These are phyloP conservation scores for Neofusicoccum sp. DNA, from an alignment of 2,329 filamentous ascomycete genomes.

Conservation along the genomic window DNA sequence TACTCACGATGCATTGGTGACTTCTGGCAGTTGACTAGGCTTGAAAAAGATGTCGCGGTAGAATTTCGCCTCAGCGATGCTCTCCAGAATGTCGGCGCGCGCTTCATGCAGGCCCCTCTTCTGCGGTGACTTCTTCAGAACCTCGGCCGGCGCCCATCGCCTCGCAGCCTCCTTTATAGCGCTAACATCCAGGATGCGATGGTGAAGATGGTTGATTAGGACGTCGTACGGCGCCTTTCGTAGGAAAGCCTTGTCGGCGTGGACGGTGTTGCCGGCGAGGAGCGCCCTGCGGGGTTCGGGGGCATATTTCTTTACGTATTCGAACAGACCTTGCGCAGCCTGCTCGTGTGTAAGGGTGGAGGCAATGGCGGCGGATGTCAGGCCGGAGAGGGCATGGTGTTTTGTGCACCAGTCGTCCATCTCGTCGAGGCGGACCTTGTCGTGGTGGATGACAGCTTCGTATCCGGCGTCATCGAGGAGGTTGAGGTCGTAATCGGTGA, in stretches of 20 bases:
- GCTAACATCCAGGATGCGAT: conserved; percentile 90
- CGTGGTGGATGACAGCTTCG: conserved; percentile 75
- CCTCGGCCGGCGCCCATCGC: conserved; percentile 69
- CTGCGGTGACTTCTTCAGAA: conserved; percentile 61
- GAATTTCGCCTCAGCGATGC: conserved; percentile 85
- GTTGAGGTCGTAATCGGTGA: conserved; percentile 78
- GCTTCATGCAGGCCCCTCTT: conserved; percentile 82
- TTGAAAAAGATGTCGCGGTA: conserved; percentile 71
- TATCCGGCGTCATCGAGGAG: conserved; percentile 75
- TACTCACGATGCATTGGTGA: not conserved
- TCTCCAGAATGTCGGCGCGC: conserved; percentile 87
- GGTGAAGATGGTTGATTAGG: conserved; percentile 76
- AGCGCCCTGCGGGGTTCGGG: conserved; percentile 66
- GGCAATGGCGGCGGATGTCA: conserved; percentile 71
- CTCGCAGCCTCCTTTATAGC: conserved; percentile 85
- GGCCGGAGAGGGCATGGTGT: conserved; percentile 77
- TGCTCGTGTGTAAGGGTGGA: conserved; percentile 70
- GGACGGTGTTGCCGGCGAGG: conserved; percentile 89
- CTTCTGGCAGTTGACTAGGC: conserved; percentile 6
- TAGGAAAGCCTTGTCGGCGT: conserved; percentile 84
- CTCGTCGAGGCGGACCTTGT: conserved; percentile 64
- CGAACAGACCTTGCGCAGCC: conserved; percentile 70
- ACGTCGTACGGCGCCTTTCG: conserved; percentile 68
- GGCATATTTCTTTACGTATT: conserved; percentile 72
- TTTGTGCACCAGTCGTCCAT: conserved; percentile 90